phyloP scores from a whole-genome alignment of 176 grass and related monocot species.

The Poa annua region DNA sequence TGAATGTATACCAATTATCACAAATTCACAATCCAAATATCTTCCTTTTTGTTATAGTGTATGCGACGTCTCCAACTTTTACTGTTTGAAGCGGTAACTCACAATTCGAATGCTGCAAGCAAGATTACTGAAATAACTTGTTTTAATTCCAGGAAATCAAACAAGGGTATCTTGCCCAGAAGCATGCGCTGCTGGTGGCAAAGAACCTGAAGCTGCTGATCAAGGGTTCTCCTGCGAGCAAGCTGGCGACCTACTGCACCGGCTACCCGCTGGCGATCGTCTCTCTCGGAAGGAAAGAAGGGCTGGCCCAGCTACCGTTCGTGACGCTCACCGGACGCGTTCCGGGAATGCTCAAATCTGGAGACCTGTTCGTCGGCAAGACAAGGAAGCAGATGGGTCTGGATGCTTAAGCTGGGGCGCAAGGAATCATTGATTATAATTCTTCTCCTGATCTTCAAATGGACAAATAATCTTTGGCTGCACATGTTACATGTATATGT shows the following conservation, averaged over 20 bases:
- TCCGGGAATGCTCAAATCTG: conserved; percentile 60
- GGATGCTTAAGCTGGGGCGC: conserved; percentile 9
- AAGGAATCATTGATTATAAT: background rate
- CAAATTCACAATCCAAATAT: background rate
- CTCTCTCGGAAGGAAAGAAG: conserved; percentile 69
- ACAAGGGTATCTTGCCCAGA: conserved; percentile 63
- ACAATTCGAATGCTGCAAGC: background rate
- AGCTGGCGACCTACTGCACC: conserved; percentile 47
- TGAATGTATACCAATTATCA: background rate
- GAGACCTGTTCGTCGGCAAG: conserved; percentile 53
- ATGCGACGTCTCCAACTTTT: background rate
- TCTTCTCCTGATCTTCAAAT: background rate
- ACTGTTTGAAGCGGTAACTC: background rate
- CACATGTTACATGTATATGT: background rate
- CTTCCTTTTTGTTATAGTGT: background rate
- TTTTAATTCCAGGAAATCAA: conserved; percentile 56
- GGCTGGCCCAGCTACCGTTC: conserved; percentile 53
- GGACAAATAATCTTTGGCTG: conserved; percentile 15
- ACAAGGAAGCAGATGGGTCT: conserved; percentile 68
- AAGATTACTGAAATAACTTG: background rate
- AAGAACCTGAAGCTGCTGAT: conserved; percentile 62
- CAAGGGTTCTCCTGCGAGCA: conserved; percentile 41
- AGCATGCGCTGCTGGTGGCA: conserved; percentile 55
- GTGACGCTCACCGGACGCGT: conserved; percentile 51
- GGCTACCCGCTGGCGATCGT: conserved; percentile 48